Conservation (phyloP, 768 basidiomycete genomes). For the Boletales sp. region DNA sequence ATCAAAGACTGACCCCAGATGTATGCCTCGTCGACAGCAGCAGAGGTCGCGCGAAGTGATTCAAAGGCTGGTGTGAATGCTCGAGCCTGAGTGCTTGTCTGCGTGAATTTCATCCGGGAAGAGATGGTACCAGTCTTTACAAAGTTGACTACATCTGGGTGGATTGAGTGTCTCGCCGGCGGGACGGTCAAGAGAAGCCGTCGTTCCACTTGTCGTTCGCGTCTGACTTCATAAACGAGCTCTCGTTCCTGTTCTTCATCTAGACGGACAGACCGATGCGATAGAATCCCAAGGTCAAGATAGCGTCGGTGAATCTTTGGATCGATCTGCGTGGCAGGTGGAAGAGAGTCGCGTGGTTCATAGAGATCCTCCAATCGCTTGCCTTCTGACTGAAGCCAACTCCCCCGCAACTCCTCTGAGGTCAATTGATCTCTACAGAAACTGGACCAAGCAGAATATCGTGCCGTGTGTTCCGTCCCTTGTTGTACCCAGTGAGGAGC, state of each 20-base stretch:
- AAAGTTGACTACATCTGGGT: conserved; percentile 14
- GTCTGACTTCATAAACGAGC: conserved; percentile 38
- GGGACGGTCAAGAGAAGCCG: conserved; percentile 19
- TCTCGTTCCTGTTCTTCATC: conserved; percentile 40
- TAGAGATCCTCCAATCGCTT: conserved; percentile 37
- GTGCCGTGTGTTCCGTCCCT: conserved; percentile 32
- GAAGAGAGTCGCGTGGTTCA: conserved; percentile 5
- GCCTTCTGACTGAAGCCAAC: conserved; percentile 41
- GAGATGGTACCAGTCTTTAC: conserved; percentile 26
- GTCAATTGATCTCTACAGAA: conserved; percentile 10
- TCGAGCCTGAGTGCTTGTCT: background rate
- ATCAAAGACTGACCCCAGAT: conserved; percentile 12
- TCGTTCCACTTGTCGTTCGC: conserved; percentile 35
- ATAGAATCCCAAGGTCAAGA: conserved; percentile 4
- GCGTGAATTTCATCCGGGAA: background rate
- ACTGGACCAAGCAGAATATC: conserved; percentile 19
- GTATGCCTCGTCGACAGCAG: conserved; percentile 11
- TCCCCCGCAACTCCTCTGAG: background rate
- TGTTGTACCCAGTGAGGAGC: conserved; percentile 42
- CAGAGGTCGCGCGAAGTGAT: conserved; percentile 2
- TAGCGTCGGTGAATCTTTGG: conserved; percentile 2
- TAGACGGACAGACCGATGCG: background rate
- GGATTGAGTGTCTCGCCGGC: conserved; percentile 17
- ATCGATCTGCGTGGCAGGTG: conserved; percentile 20
- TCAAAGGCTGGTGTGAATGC: conserved; percentile 18